These are phyloP conservation scores for Magnaporthiopsis rhizophila DNA, from an alignment of 2,329 filamentous ascomycete genomes.

Conservation along the genomic window DNA sequence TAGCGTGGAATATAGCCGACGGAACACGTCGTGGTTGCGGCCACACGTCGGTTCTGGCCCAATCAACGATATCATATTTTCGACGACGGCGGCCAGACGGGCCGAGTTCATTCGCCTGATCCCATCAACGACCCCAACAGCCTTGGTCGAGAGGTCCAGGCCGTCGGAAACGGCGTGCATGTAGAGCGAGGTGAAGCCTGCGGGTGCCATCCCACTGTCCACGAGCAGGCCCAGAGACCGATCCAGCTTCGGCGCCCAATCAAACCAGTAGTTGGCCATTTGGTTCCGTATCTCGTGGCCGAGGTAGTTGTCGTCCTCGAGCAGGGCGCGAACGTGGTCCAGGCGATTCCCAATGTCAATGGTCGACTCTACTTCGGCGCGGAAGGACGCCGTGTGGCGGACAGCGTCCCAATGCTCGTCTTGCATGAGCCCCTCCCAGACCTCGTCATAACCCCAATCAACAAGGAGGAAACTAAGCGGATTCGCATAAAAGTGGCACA, in stretches of 20 bases:
- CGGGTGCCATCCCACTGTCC: slow-evolving; percentile 26
- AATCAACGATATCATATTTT: slow-evolving; percentile 29
- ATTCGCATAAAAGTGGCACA: slow-evolving; percentile 81
- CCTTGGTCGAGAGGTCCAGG: slow-evolving; percentile 34
- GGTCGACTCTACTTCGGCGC: slow-evolving; percentile 38
- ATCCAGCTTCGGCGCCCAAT: slow-evolving; percentile 34
- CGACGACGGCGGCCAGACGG: slow-evolving; percentile 18
- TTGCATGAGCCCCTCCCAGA: slow-evolving; percentile 34
- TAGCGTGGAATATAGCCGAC: slow-evolving; percentile 24
- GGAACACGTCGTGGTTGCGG: not conserved
- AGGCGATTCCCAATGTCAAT: slow-evolving; percentile 29
- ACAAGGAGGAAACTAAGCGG: slow-evolving; percentile 57
- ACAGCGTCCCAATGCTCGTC: slow-evolving; percentile 58
- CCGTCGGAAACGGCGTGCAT: slow-evolving; percentile 51
- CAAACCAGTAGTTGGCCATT: slow-evolving; percentile 9
- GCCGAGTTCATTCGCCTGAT: slow-evolving; percentile 54
- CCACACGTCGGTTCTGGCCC: slow-evolving; percentile 6
- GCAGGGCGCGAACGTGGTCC: slow-evolving; percentile 38
- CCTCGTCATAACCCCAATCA: slow-evolving; percentile 17
- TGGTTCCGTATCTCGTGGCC: slow-evolving; percentile 28
- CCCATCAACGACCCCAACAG: slow-evolving; percentile 42
- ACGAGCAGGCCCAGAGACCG: slow-evolving; percentile 40
- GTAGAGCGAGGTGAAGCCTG: slow-evolving; percentile 49
- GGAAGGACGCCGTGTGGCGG: slow-evolving; percentile 63
- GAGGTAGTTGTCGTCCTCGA: slow-evolving; percentile 54